Evolutionary conservation across 1,139 yeast genomes (phyloP).

Genomic region (Williopsis jadinii): DNA sequence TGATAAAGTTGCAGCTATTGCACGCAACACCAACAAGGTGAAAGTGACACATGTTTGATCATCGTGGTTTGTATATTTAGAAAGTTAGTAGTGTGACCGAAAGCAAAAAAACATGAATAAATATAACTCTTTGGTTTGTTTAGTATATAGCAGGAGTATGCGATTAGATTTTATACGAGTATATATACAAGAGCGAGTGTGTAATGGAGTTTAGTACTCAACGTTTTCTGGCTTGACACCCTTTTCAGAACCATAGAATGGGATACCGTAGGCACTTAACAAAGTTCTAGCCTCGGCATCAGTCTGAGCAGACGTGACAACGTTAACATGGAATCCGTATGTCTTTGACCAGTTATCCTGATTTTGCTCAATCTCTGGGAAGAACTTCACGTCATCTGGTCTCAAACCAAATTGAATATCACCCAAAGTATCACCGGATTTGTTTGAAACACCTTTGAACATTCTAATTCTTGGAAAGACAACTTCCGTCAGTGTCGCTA

Average conservation of each 20-base stretch:
- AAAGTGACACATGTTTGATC: slow-evolving; percentile 29
- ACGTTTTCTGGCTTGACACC: slow-evolving; percentile 17
- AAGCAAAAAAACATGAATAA: background rate
- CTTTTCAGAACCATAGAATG: slow-evolving; percentile 55
- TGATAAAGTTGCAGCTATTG: slow-evolving; percentile 78
- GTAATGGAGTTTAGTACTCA: slow-evolving; percentile 8
- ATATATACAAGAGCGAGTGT: background rate
- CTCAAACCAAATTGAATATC: slow-evolving; percentile 80
- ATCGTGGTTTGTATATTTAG: too few relatives aligned
- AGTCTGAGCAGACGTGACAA: slow-evolving; percentile 85
- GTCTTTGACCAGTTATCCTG: slow-evolving; percentile 87
- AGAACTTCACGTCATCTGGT: slow-evolving; percentile 68
- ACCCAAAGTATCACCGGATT: slow-evolving; percentile 81
- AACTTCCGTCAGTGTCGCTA: slow-evolving; percentile 80
- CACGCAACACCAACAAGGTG: slow-evolving; percentile 45
- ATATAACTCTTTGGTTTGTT: background rate
- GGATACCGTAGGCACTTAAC: slow-evolving; percentile 76
- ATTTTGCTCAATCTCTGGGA: slow-evolving; percentile 91
- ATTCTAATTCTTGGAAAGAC: slow-evolving; percentile 93
- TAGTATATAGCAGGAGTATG: background rate
- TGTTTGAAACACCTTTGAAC: slow-evolving; percentile 68
- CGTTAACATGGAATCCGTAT: slow-evolving; percentile 79
- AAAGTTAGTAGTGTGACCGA: too few relatives aligned
- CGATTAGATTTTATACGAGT: background rate
- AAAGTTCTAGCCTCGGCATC: slow-evolving; percentile 89